Evolutionary conservation across 805 yeast species (phyloP), one percentile per base, ranked within the genome.

Genomic region (Wickerhamomyces canadensis): DNA sequence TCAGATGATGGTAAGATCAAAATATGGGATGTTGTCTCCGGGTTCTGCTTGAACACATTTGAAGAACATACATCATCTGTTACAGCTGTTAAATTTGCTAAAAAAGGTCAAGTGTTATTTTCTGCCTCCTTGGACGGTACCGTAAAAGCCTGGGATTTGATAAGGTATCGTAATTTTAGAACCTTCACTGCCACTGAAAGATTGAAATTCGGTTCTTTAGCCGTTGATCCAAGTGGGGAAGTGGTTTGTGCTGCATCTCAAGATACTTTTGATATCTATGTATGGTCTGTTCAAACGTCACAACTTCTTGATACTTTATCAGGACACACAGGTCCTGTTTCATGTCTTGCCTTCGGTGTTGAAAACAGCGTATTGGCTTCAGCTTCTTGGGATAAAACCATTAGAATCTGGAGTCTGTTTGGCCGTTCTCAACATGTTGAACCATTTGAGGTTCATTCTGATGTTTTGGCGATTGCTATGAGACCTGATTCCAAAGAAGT

Each of bases 171-270:
- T 58, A 93, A 93, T 56, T 93, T 93, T 68, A 74, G 98, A 50
- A 87, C 96, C 0, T 89, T 91, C 57, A 88, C 98, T 0, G 93
- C 97, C 0, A 78, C 96, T 4, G 81, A 80, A 47, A 72, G 98
- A 51, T 68, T 89, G 19, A 96, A 88, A 55, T 93, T 91, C 61
- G 80, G 79, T 35, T 76, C 87, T 36, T 64, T 93, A 42, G 98
- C 98, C 0, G 95, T 88, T 30, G 98, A 93, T 60, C 96, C 98
- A 21, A 83, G 95, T 54, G 98, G 98, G 23, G 98, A 93, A 61
- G 80, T 93, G 35, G 93, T 93, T 3, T 88, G 93, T 54, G 98
- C 97, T 4, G 96, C 96, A 2, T 84, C 96, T 4, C 68, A 80
- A 30, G 96, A 89, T 55, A 83, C 81, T 44, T 93, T 80, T 61